These are phyloP conservation scores for Lasiodiplodia gonubiensis DNA, from an alignment of 2,329 filamentous ascomycete genomes.

Conservation along the genomic window DNA sequence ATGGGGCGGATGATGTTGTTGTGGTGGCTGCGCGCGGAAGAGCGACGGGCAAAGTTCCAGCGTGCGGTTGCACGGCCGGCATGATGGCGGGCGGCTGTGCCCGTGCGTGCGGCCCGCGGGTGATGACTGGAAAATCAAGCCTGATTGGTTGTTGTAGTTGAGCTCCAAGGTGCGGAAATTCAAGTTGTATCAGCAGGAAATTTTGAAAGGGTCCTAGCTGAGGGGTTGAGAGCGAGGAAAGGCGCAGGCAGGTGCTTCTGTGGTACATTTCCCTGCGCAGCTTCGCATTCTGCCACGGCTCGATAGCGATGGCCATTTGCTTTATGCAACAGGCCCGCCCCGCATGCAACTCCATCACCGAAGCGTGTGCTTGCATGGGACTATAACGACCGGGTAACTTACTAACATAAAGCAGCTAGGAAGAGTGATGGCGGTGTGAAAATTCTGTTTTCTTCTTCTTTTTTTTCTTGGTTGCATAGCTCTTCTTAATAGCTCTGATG, in stretches of 20 bases:
- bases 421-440: too few species aligned
- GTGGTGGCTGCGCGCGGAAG: background rate
- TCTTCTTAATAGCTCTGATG: background rate
- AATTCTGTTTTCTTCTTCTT: background rate
- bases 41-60: background rate
- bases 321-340: background rate
- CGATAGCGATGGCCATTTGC: background rate
- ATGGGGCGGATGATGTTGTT: background rate
- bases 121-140: background rate
- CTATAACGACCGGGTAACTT: too few species aligned
- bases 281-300: background rate
- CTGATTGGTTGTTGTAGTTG: background rate
- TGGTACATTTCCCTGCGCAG: background rate
- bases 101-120: conserved; percentile 7
- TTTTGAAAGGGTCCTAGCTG: background rate
- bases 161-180: background rate
- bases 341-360: too few species aligned
- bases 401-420: too few species aligned
- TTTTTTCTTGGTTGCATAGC: background rate
- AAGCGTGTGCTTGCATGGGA: too few species aligned
- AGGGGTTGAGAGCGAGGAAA: background rate
- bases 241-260: background rate
- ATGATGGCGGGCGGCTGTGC: conserved; percentile 5
- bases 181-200: background rate
- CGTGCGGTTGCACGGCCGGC: conserved; percentile 8